Conservation (phyloP, 176 grass and related monocot genomes). For the Zoysia pacifica region DNA sequence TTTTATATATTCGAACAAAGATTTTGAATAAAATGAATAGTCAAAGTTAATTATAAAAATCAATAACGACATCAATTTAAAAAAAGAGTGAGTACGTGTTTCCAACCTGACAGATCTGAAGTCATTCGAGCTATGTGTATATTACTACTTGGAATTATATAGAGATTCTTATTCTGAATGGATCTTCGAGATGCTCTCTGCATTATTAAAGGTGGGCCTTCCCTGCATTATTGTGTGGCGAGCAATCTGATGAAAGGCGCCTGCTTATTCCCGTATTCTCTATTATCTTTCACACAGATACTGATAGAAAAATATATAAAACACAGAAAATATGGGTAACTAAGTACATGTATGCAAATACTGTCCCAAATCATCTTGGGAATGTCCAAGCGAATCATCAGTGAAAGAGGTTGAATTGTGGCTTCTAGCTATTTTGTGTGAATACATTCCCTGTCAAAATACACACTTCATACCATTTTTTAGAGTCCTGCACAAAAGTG, state of each 20-base stretch:
- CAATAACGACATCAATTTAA: neutral
- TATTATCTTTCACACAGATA: too few relatives aligned
- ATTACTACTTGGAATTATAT: neutral
- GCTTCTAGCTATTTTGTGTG: too few relatives aligned
- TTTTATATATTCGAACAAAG: too few relatives aligned
- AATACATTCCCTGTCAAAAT: too few relatives aligned
- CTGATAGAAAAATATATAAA: too few relatives aligned
- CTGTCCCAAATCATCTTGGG: neutral
- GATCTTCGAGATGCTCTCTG: neutral
- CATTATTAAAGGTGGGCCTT: too few relatives aligned
- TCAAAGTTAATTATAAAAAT: too few relatives aligned
- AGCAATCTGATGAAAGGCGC: neutral
- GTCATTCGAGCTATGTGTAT: neutral
- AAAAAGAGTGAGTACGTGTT: neutral
- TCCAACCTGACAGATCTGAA: conserved; percentile 20
- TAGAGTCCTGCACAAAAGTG: too few relatives aligned
- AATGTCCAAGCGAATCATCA: neutral
- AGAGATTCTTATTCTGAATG: neutral
- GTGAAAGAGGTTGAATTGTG: too few relatives aligned
- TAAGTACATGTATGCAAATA: neutral
- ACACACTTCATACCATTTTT: too few relatives aligned
- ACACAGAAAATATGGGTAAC: neutral
- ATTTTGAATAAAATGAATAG: too few relatives aligned
- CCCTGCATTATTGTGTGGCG: neutral
- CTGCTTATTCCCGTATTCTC: too few relatives aligned